Evolutionary conservation across 805 yeast genomes (phyloP), one percentile per base, ranked within the genome.

Genomic region (Metschnikowia dekortorum): DNA sequence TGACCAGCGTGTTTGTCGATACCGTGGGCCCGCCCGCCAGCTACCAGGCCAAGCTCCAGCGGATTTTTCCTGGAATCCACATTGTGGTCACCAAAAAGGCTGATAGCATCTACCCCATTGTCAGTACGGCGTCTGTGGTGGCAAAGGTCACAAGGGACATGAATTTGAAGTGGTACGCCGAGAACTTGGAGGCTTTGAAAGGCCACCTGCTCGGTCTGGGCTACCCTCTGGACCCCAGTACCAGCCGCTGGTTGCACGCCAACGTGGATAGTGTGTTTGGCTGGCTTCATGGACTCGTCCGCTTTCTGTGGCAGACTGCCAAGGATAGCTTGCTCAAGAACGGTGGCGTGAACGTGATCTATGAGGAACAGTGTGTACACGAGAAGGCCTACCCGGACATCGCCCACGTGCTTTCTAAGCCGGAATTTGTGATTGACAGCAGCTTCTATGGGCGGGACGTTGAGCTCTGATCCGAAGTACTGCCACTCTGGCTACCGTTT

Each of bases 251-350:
- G 96, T 70, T 94, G 38, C 75, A 79, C 37, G 57, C 66, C 0
- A 72, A 76, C 26, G 80, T 87, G 30, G 88, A 89, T 63, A 78
- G 78, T 11, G 71, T 92, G 11, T 88, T 88, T 67, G 98, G 98
- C 0, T 94, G 98, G 98, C 77, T 82, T 47, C 69, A 59, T 46
- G 78, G 87, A 8, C 80, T 85, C 42, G 76, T 86, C 8, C 70
- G 99, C 46, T 94, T 85, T 61, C 89, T 96, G 36, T 94, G 99
- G 99, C 94, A 89, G 59, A 94, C 99, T 0, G 82, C 96, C 1
- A 82, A 81, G 56, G 95, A 89, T 53, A 74, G 87, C 35, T 66
- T 92, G 37, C 75, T 74, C 10, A 79, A 75, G 38, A 71, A 75
- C 40, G 77, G 76, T 0, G 82, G 81, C 4, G 69, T 76, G 0